These are phyloP conservation scores for Penicillium macrosclerotiorum DNA, from an alignment of 495 filamentous ascomycete species.

Conservation along the genomic window DNA sequence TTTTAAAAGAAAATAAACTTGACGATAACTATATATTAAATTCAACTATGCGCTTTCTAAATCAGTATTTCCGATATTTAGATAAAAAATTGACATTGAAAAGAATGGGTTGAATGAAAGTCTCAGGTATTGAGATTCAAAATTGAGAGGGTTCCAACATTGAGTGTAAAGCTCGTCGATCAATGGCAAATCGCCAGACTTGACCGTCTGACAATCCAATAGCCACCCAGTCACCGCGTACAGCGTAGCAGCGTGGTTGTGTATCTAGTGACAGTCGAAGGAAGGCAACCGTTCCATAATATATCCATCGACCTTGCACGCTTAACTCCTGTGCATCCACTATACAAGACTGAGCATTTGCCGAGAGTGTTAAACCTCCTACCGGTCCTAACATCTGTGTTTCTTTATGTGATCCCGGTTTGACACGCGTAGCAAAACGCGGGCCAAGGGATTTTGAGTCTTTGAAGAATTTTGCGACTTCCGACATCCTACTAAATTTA, in stretches of 20 bases:
- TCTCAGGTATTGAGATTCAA: not conserved
- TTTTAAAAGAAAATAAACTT: not conserved
- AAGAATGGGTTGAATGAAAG: not conserved
- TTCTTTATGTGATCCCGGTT: not conserved
- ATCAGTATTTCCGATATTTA: not conserved
- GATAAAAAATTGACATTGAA: not conserved
- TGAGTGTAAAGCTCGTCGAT: not conserved
- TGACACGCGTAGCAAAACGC: not conserved
- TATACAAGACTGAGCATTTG: not conserved
- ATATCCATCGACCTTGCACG: not conserved
- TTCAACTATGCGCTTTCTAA: not conserved
- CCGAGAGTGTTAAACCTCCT: not conserved
- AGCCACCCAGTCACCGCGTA: not conserved
- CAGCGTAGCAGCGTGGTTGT: not conserved
- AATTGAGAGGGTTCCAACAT: not conserved
- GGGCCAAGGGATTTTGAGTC: not conserved
- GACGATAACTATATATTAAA: not conserved
- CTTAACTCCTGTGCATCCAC: not conserved
- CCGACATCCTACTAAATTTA: too few species aligned
- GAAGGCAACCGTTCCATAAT: not conserved
- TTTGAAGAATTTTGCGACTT: not conserved
- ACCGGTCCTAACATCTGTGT: not conserved
- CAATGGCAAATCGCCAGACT: not conserved
- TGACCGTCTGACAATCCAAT: not conserved
- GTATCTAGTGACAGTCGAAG: not conserved